A percentile compares a stretch with the other conserved stretches of the same genome.
Conservation (phyloP, 179 eudicot species). For the Silene coronaria region DNA sequence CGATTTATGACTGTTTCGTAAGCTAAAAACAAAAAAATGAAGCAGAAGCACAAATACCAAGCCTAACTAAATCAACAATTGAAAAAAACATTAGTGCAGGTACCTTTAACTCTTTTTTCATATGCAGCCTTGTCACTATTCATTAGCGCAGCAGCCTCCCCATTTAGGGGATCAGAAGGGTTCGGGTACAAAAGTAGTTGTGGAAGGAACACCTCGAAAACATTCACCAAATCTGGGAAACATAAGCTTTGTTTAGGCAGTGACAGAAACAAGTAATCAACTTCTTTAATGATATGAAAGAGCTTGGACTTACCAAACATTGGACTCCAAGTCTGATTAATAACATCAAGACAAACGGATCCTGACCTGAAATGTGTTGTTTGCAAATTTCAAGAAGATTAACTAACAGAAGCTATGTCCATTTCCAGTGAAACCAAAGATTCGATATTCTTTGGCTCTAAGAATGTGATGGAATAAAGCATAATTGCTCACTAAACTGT, state of each 20-base stretch:
- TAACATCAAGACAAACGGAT: slow-evolving; percentile 66
- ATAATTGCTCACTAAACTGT: background rate
- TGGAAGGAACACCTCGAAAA: slow-evolving; percentile 70
- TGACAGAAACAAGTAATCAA: slow-evolving; percentile 6
- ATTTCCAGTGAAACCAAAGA: too few relatives aligned
- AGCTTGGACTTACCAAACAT: slow-evolving; percentile 51
- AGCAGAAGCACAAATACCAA: too few relatives aligned
- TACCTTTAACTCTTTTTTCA: slow-evolving; percentile 65
- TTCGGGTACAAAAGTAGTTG: slow-evolving; percentile 72
- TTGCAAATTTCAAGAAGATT: slow-evolving; percentile 8
- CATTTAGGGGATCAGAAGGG: slow-evolving; percentile 65
- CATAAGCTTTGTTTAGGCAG: slow-evolving; percentile 10
- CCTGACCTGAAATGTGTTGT: slow-evolving; percentile 48
- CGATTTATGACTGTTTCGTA: too few relatives aligned
- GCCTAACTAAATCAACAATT: too few relatives aligned
- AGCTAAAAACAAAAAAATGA: background rate
- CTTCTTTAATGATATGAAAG: background rate
- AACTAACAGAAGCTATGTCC: background rate
- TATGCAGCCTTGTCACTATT: slow-evolving; percentile 55
- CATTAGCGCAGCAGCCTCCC: slow-evolving; percentile 71
- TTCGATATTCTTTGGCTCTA: background rate
- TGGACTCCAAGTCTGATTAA: slow-evolving; percentile 73
- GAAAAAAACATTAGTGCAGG: slow-evolving; percentile 9
- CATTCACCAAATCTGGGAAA: slow-evolving; percentile 53
- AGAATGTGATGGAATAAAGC: background rate